A percentile compares a stretch with the other conserved stretches of the same genome.
Evolutionary conservation across 169 alveolate species (phyloP).

Genomic region (Eimeria praecox): DNA sequence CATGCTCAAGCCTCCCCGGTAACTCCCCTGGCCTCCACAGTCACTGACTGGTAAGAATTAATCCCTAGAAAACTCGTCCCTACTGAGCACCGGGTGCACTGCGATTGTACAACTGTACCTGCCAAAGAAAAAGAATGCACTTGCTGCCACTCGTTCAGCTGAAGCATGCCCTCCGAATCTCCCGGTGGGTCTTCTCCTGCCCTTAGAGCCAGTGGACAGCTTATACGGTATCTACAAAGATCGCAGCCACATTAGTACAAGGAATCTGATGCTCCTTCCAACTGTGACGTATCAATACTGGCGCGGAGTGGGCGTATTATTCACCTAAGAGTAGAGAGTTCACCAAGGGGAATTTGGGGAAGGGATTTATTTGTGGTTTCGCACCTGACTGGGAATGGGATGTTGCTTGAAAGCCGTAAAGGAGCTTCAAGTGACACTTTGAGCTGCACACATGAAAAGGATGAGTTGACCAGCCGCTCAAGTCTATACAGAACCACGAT

Average conservation of each 20-base stretch:
- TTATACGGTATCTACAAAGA: slow-evolving; percentile 5
- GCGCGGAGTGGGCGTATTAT: too few species aligned
- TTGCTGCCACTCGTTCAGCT: slow-evolving; percentile 32
- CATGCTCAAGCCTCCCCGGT: not conserved
- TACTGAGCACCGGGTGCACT: not conserved
- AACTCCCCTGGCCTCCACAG: not conserved
- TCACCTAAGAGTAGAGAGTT: not conserved
- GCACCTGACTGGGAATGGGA: slow-evolving; percentile 74
- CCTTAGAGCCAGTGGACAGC: slow-evolving; percentile 48
- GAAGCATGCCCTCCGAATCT: slow-evolving; percentile 64
- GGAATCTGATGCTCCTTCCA: not conserved
- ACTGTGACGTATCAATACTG: not conserved
- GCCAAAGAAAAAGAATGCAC: slow-evolving; percentile 48
- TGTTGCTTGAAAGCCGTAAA: slow-evolving; percentile 49
- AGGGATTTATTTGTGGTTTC: not conserved
- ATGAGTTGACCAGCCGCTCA: slow-evolving; percentile 62
- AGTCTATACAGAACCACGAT: slow-evolving; percentile 1
- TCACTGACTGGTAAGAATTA: not conserved
- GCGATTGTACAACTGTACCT: not conserved
- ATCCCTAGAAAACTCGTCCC: not conserved
- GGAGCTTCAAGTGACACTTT: slow-evolving; percentile 74
- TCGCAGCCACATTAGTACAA: not conserved
- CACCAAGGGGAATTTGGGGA: not conserved
- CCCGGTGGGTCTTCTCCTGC: slow-evolving; percentile 66
- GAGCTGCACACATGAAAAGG: slow-evolving; percentile 75